A percentile compares a stretch with the other conserved stretches of the same genome.
These are phyloP conservation scores for Trichoderma sp. DNA, from an alignment of 2,329 filamentous ascomycete genomes.

Conservation along the genomic window DNA sequence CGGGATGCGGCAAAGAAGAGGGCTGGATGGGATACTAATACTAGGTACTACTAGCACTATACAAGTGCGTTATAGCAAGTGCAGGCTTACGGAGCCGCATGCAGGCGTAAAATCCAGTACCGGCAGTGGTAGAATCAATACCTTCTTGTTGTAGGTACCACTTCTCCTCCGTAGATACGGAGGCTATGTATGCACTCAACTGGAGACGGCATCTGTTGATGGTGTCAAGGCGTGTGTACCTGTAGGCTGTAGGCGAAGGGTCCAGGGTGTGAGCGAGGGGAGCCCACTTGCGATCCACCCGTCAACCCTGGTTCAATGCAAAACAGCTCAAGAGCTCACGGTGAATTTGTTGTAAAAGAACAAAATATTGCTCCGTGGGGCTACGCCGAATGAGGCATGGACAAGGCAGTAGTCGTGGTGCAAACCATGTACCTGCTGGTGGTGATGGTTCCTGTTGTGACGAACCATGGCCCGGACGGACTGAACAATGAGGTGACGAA, in stretches of 20 bases:
- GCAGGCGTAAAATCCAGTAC: constrained; percentile 9
- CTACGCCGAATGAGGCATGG: background rate
- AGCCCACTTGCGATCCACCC: constrained; percentile 19
- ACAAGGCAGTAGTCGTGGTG: background rate
- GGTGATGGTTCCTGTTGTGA: background rate
- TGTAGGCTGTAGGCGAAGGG: constrained; percentile 13
- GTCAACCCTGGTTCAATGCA: constrained; percentile 22
- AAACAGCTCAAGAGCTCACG: constrained; percentile 17
- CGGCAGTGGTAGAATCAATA: background rate
- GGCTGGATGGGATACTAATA: constrained; percentile 22
- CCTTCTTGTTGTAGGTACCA: background rate
- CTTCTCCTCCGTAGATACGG: background rate
- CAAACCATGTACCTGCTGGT: background rate
- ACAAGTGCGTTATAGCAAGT: background rate
- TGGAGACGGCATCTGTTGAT: constrained; percentile 16
- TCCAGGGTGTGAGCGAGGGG: constrained; percentile 10
- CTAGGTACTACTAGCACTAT: background rate
- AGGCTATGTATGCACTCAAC: constrained; percentile 12
- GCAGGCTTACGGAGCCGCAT: constrained; percentile 10
- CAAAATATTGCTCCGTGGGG: background rate
- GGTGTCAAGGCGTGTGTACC: constrained; percentile 12
- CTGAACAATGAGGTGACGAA: background rate
- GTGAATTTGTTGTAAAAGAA: constrained; percentile 8
- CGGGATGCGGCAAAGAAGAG: background rate
- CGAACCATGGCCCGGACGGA: background rate